Evolutionary conservation across 78 protist genomes (phyloP).

Genomic region (Bigelowiella natans): DNA sequence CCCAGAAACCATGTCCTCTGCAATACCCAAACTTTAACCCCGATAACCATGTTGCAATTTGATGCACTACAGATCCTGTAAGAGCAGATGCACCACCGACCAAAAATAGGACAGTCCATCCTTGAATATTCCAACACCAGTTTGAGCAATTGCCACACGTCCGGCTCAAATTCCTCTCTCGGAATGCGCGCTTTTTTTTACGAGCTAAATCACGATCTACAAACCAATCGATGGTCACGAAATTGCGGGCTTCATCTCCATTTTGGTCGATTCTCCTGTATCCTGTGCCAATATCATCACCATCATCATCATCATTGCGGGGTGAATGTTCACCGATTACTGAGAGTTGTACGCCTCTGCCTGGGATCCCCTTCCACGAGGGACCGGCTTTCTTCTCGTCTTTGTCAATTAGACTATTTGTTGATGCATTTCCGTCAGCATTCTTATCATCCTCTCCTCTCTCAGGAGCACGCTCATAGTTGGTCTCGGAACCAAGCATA

Average conservation of each 20-base stretch:
- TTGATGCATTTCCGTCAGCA: too few relatives aligned
- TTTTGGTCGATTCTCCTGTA: neutral
- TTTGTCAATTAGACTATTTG: too few relatives aligned
- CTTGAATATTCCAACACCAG: neutral
- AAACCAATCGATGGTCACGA: neutral
- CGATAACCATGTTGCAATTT: neutral
- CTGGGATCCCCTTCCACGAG: too few relatives aligned
- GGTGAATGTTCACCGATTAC: neutral
- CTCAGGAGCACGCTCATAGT: too few relatives aligned
- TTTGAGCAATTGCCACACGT: neutral
- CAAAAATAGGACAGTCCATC: neutral
- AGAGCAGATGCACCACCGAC: neutral
- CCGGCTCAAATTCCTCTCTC: neutral
- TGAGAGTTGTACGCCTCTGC: too few relatives aligned
- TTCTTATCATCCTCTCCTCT: too few relatives aligned
- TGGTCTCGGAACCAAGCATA: too few relatives aligned
- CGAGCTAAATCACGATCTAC: neutral
- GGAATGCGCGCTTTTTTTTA: neutral
- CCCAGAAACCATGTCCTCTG: neutral
- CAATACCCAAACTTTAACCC: neutral
- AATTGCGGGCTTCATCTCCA: neutral
- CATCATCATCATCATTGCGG: neutral
- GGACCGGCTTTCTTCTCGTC: too few relatives aligned
- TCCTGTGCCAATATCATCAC: neutral
- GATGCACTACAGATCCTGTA: neutral